Evolutionary conservation across 1,284 basidiomycete genomes (phyloP), one percentile per base, ranked within the genome.

Genomic region (Apiotrichum mycotoxinovorans): DNA sequence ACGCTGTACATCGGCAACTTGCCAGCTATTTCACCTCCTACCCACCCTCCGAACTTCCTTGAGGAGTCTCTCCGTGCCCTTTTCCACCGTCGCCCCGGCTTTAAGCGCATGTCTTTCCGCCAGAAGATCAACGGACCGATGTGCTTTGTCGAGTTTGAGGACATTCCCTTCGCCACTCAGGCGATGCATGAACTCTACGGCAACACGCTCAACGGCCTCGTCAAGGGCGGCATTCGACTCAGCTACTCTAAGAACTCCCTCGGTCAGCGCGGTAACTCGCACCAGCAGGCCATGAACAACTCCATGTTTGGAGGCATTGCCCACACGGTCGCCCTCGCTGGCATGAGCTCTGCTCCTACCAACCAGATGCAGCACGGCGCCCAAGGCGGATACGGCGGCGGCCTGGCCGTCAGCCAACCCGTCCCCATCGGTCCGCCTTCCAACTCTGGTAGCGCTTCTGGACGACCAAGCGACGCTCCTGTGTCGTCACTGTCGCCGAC

Each of bases 61-160:
- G 91, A 97, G 76, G 90, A 91, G 54, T 86, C 84, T 46, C 80
- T 98, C 18, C 83, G 90, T 57, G 84, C 85, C 37, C 79, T 95
- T 46, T 98, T 98, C 74, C 81, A 83, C 41, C 81, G 82, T 37
- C 86, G 86, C 42, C 83, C 84, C 1, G 94, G 94, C 4, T 98
- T 87, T 78, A 87, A 91, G 56, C 89, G 94, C 68, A 83, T 98
- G 65, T 93, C 88, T 67, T 98, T 93, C 81, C 83, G 92, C 57
- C 91, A 95, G 73, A 98, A 98, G 81, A 89, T 84, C 71, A 94
- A 93, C 66, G 91, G 93, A 1, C 92, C 93, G 4, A 96, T 96
- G 94, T 97, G 93, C 76, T 96, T 97, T 74, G 90, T 93, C 48
- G 91, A 93, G 87, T 98, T 97, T 66, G 91, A 95, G 62, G 91